Base-by-base conservation (phyloP, 2,329 filamentous ascomycete species). In the Botrytis paeoniae region DNA sequence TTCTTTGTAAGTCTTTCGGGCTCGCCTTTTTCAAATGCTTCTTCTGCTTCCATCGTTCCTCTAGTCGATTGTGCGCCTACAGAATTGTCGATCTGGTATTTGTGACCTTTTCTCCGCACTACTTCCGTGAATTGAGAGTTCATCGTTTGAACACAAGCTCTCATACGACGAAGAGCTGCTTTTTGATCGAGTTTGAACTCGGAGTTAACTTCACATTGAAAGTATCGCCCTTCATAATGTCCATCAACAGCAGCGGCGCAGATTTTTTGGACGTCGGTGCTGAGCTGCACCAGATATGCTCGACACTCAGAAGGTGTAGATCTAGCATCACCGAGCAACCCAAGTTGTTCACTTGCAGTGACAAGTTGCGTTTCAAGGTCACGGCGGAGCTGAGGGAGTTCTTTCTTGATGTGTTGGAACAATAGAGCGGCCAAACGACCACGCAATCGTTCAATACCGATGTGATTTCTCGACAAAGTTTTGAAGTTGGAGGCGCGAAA, bases 241-340 rank as follows among this genome's bases (percentile, higher is more conserved):
- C 82, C 82, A 18, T 80, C 72, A 0, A 81, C 74, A 1, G 76
- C 80, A 14, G 79, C 78, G 51, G 78, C 80, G 65, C 79, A 82
- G 9, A 81, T 69, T 6, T 79, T 73, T 22, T 79, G 77, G 48
- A 75, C 80, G 0, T 78, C 74, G 1, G 79, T 45, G 59, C 80
- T 81, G 10, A 82, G 68, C 35, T 78, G 69, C 0, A 76, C 51
- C 3, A 82, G 69, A 59, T 80, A 82, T 2, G 62, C 51, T 54
- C 74, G 76, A 75, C 78, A 77, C 35, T 79, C 76, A 22, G 37
- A 14, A 5, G 75, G 10, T 10, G 70, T 73, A 37, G 75, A 74
- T 60, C 76, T 76, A 60, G 71, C 12, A 39, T 65, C 68, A 2
- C 77, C 76, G n/a, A 79, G 68, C 14, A 61, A 32, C 22, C 45